Percentiles rank a stretch among this genome's conserved stretches.
These are phyloP conservation scores for Sarocladiaceae sp. DNA, from an alignment of 2,329 filamentous ascomycete genomes.

Conservation along the genomic window DNA sequence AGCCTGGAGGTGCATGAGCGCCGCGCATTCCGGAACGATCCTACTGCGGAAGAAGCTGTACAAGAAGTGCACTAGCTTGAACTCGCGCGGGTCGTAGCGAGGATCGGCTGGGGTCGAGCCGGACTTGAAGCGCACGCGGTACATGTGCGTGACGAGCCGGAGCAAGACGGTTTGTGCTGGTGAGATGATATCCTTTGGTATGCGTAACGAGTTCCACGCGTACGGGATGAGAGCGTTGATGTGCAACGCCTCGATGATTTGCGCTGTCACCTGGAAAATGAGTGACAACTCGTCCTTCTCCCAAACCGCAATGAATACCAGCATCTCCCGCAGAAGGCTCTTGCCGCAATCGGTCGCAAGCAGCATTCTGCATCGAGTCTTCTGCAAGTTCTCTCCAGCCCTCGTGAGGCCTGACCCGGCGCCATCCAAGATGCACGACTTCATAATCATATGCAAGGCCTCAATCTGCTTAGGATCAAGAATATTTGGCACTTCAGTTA, in stretches of 20 bases:
- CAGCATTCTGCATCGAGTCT: slow-evolving; percentile 82
- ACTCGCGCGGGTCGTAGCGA: slow-evolving; percentile 6
- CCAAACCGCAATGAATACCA: slow-evolving; percentile 97
- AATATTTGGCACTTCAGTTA: slow-evolving; percentile 92
- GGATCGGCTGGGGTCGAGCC: slow-evolving; percentile 11
- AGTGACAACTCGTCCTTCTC: slow-evolving; percentile 88
- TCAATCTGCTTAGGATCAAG: slow-evolving; percentile 93
- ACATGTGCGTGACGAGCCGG: slow-evolving; percentile 84
- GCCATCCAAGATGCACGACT: slow-evolving; percentile 86
- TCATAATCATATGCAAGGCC: slow-evolving; percentile 93
- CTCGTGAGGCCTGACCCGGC: slow-evolving; percentile 61
- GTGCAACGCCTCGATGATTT: slow-evolving; percentile 90
- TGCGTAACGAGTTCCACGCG: slow-evolving; percentile 84
- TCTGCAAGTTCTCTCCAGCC: slow-evolving; percentile 77
- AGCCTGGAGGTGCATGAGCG: slow-evolving; percentile 88
- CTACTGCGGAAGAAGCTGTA: slow-evolving; percentile 88
- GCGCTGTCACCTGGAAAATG: slow-evolving; percentile 93
- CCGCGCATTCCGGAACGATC: slow-evolving; percentile 88
- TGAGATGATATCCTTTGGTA: slow-evolving; percentile 93
- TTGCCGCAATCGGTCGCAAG: slow-evolving; percentile 85
- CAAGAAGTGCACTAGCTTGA: slow-evolving; percentile 74
- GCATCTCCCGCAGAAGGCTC: slow-evolving; percentile 79
- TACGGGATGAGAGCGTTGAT: slow-evolving; percentile 86
- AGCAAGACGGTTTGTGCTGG: slow-evolving; percentile 91
- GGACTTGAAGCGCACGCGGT: slow-evolving; percentile 46